phyloP scores from a whole-genome alignment of 306 rosid genomes.

The Sicyos edulis region DNA sequence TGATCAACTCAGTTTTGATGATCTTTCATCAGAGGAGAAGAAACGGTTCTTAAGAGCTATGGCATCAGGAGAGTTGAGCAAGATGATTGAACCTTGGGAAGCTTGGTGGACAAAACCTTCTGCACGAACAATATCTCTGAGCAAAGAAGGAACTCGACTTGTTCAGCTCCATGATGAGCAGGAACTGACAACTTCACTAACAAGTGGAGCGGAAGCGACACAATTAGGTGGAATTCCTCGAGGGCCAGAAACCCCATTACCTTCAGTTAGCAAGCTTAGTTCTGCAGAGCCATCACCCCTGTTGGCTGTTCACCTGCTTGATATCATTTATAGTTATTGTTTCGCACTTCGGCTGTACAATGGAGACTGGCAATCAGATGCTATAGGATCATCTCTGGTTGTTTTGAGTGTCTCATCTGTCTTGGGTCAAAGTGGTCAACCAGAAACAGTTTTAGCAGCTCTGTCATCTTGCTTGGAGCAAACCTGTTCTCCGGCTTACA shows the following conservation, averaged over 20 bases:
- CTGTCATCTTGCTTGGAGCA: constrained; percentile 72
- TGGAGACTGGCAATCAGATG: constrained; percentile 78
- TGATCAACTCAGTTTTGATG: constrained; percentile 63
- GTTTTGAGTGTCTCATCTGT: constrained; percentile 64
- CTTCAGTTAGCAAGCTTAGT: constrained; percentile 64
- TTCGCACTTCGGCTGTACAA: constrained; percentile 79
- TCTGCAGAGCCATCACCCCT: constrained; percentile 69
- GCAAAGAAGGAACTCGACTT: constrained; percentile 77
- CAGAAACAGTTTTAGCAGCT: constrained; percentile 59
- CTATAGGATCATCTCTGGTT: constrained; percentile 56
- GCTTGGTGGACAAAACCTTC: constrained; percentile 90
- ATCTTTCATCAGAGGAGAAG: constrained; percentile 70
- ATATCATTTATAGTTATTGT: constrained; percentile 66
- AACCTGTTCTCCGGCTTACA: constrained; percentile 62
- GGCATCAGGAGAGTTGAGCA: constrained; percentile 80
- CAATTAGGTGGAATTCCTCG: constrained; percentile 50
- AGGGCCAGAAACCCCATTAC: constrained; percentile 64
- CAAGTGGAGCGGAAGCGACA: constrained; percentile 27
- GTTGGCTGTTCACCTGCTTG: constrained; percentile 69
- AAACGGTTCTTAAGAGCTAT: constrained; percentile 71
- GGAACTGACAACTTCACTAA: constrained; percentile 18
- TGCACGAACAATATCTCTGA: constrained; percentile 58
- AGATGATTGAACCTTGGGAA: constrained; percentile 90
- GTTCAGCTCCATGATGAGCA: constrained; percentile 47
- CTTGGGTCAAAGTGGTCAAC: constrained; percentile 61